Evolutionary conservation across 306 rosid genomes (phyloP).

Genomic region (Boehmeria nivea): DNA sequence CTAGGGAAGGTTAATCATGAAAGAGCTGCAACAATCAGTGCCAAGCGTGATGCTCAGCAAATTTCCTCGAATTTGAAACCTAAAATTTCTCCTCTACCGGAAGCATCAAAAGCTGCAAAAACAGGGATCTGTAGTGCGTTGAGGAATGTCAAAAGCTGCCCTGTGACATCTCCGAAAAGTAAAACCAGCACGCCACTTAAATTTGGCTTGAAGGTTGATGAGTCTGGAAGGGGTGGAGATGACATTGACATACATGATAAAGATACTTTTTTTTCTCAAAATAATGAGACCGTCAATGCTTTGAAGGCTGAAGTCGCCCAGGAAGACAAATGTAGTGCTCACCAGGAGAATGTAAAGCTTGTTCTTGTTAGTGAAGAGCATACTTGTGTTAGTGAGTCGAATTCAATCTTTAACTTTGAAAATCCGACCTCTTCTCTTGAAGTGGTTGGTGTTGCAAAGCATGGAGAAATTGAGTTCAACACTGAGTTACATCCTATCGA

Average conservation of each 20-base stretch:
- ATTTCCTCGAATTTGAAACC: conserved; percentile 18
- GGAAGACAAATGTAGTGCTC: conserved; percentile 9
- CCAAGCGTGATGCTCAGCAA: conserved; percentile 29
- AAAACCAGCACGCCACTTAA: conserved; percentile 16
- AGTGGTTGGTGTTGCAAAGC: conserved; percentile 8
- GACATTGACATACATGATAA: conserved; percentile 15
- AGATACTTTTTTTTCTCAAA: conserved; percentile 4
- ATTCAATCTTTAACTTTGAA: conserved; percentile 8
- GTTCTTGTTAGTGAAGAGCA: conserved; percentile 13
- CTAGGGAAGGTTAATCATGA: conserved; percentile 46
- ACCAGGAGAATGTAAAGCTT: conserved; percentile 8
- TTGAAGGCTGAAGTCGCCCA: conserved; percentile 6
- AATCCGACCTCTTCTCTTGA: background rate
- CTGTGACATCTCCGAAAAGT: conserved; percentile 21
- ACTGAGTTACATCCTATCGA: conserved; percentile 25
- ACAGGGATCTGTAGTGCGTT: conserved; percentile 21
- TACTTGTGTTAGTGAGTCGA: background rate
- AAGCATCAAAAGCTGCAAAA: conserved; percentile 32
- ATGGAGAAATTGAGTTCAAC: background rate
- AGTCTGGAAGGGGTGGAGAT: conserved; percentile 19
- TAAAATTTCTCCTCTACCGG: conserved; percentile 28
- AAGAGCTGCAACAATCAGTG: conserved; percentile 25
- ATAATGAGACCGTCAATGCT: background rate
- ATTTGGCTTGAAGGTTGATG: conserved; percentile 19
- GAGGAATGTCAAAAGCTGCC: conserved; percentile 27